Base-by-base conservation (phyloP, 2,329 filamentous ascomycete species). In the Phoma herbarum region DNA sequence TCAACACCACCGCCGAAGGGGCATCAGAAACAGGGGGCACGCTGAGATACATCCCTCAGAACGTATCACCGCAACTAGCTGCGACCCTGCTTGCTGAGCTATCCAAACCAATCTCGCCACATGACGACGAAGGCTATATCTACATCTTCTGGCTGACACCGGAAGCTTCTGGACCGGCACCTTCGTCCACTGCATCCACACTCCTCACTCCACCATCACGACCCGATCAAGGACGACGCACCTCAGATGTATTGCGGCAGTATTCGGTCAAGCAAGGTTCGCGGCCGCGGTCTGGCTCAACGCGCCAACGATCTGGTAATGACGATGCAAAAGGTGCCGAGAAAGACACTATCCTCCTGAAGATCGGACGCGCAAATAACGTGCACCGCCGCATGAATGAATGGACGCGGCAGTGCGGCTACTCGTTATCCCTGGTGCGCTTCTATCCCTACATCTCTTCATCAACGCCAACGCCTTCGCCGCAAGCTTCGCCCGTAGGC, bases 81-180 rank as follows among this genome's bases (percentile, higher is more conserved):
- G 89, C 92, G 0, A 79, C 83, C 5, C 83, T 98, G 3, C 84
- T 94, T 59, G 82, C 89, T 2, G 93, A 98, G 76, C 83, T 98
- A 10, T 86, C 78, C 74, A 95, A 85, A 81, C 92, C 83, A 1
- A 85, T 93, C 44, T 93, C 92, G 0, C 81, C 86, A 22, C 81
- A 84, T 52, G 91, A 95, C 65, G 91, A 96, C 67, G 73, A 74
- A 47, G 95, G 95, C 35, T 99, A 95, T 79, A 98, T 99, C 66
- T 99, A 99, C 83, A 96, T 99, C 77, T 99, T 98, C 83, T 97
- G 94, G 93, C 84, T 97, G 22, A 97, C 92, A 0, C 64, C 73
- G 10, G 88, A 92, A 29, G 82, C 85, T 33, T 84, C 83, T 2
- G 79, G 86, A 8, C 75, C 82, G 0, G 76, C 85, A 0, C 80